These are phyloP conservation scores for Vitis labrusca DNA, from an alignment of 164 flowering plant species.

Conservation along the genomic window DNA sequence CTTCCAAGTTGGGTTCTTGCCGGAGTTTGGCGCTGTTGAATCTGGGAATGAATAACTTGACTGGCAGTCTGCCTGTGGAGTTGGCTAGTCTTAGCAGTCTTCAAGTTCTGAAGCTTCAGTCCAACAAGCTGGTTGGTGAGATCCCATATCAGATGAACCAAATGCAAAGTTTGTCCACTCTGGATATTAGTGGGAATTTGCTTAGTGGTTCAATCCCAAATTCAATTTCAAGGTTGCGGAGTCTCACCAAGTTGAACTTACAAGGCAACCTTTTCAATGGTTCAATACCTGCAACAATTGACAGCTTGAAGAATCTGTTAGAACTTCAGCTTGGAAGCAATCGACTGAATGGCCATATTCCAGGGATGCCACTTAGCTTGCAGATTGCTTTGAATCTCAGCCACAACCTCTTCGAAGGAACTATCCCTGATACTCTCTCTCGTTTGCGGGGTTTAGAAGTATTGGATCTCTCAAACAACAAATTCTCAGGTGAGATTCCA, in stretches of 20 bases:
- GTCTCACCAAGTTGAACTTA: conserved; percentile 32
- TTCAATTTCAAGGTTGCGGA: conserved; percentile 23
- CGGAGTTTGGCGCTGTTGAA: conserved; percentile 32
- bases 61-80: conserved; percentile 32
- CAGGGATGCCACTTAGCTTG: conserved; percentile 47
- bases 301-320: conserved; percentile 23
- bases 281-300: conserved; percentile 41
- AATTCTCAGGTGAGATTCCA: conserved; percentile 59
- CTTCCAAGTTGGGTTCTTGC: conserved; percentile 34
- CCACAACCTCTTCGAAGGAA: conserved; percentile 52
- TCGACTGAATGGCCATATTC: conserved; percentile 46
- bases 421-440: conserved; percentile 40
- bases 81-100: conserved; percentile 36
- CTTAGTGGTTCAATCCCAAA: conserved; percentile 42
- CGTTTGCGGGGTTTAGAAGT: conserved; percentile 38
- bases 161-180: conserved; percentile 23
- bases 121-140: conserved; percentile 32
- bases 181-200: conserved; percentile 40
- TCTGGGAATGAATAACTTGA: conserved; percentile 34
- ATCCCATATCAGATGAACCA: conserved; percentile 32
- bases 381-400: conserved; percentile 72
- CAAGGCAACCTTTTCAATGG: conserved; percentile 53
- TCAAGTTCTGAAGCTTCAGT: conserved; percentile 37
- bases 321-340: conserved; percentile 71
- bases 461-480: conserved; percentile 70